A percentile compares a stretch with the other conserved stretches of the same genome.
These are phyloP conservation scores for Starmerella bombicola DNA, from an alignment of 805 yeast genomes.

Conservation along the genomic window DNA sequence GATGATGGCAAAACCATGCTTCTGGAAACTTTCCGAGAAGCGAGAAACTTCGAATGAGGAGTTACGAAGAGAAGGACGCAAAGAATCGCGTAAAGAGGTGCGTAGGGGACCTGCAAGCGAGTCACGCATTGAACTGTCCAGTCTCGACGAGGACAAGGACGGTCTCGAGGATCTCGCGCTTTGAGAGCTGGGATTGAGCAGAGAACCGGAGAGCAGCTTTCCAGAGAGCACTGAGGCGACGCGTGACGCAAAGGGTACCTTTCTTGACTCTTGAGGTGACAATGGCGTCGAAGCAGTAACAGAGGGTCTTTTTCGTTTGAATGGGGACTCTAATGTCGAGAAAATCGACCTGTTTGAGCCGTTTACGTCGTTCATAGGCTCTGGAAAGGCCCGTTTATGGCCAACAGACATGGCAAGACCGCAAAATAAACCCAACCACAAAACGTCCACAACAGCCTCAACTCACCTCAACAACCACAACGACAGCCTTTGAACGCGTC, in stretches of 20 bases:
- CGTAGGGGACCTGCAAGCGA: neutral
- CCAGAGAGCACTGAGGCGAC: neutral
- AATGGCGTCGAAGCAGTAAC: neutral
- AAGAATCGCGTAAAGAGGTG: neutral
- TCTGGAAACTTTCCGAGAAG: too few species aligned
- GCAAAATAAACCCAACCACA: too few species aligned
- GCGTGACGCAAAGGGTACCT: neutral
- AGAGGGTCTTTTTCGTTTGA: neutral
- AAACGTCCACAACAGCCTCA: too few species aligned
- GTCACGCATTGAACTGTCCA: too few species aligned
- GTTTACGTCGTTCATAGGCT: neutral
- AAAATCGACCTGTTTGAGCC: neutral
- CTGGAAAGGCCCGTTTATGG: neutral
- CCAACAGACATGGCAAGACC: neutral
- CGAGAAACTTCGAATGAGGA: neutral
- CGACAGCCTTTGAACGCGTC: too few species aligned
- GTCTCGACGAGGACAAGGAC: too few species aligned
- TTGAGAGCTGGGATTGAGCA: neutral
- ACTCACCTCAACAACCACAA: too few species aligned
- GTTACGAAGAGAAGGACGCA: neutral
- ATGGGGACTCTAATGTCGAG: neutral
- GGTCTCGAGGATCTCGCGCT: neutral
- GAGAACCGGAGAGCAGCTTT: neutral
- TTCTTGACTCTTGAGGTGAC: neutral
- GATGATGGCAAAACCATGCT: slow-evolving; percentile 9